Percentiles rank a stretch among this genome's conserved stretches.
Evolutionary conservation across 257 asterid genomes (phyloP).

Genomic region (Petunia axillaris): DNA sequence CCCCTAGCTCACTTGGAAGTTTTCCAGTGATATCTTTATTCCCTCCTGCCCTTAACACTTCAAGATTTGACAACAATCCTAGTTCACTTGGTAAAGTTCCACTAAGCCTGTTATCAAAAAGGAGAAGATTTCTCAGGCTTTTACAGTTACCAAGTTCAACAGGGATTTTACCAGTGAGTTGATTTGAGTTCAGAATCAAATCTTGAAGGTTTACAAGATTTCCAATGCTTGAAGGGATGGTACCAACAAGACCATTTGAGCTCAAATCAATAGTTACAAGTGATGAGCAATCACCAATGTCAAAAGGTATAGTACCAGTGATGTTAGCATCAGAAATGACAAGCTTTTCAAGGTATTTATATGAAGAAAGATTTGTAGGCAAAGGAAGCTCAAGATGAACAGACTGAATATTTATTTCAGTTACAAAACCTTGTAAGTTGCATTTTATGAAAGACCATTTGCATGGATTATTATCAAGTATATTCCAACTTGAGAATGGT

Average conservation of each 20-base stretch:
- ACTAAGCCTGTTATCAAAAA: slow-evolving; percentile 46
- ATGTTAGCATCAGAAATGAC: slow-evolving; percentile 51
- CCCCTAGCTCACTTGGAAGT: slow-evolving; percentile 45
- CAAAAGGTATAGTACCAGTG: slow-evolving; percentile 45
- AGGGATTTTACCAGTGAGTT: slow-evolving; percentile 51
- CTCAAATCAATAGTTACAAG: slow-evolving; percentile 44
- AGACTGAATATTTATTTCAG: slow-evolving; percentile 42
- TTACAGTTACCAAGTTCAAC: slow-evolving; percentile 38
- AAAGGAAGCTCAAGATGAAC: slow-evolving; percentile 43
- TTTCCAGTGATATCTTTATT: slow-evolving; percentile 45
- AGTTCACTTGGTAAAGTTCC: slow-evolving; percentile 41
- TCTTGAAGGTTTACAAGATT: slow-evolving; percentile 44
- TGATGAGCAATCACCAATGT: slow-evolving; percentile 39
- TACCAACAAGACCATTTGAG: slow-evolving; percentile 44
- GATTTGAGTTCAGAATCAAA: slow-evolving; percentile 47
- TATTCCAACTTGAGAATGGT: slow-evolving; percentile 36
- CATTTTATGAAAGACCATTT: slow-evolving; percentile 45
- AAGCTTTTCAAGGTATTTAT: slow-evolving; percentile 33
- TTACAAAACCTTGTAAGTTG: slow-evolving; percentile 40
- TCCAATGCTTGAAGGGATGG: slow-evolving; percentile 40
- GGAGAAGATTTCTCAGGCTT: slow-evolving; percentile 36
- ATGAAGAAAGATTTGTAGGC: slow-evolving; percentile 42
- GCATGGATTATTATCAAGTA: slow-evolving; percentile 43
- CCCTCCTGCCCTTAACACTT: slow-evolving; percentile 49
- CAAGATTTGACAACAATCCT: slow-evolving; percentile 40